Evolutionary conservation across 352 stramenopile species (phyloP), one percentile per base, ranked within the genome.

Genomic region (Lagenidium giganteum): DNA sequence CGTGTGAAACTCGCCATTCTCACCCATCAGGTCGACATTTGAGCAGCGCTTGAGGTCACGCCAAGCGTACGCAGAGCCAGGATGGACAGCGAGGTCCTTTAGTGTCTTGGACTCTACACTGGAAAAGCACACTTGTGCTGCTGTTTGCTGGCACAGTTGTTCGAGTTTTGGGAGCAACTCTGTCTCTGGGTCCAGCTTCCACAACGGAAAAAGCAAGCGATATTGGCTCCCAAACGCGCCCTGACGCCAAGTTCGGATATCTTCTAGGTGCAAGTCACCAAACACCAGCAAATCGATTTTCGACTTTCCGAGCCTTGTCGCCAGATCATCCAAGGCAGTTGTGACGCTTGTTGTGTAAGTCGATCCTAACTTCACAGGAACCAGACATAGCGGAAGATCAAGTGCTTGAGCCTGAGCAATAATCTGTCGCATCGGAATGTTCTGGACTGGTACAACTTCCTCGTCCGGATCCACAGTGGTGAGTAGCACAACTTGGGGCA

Each of bases 1-100:
- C 12, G 83, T 91, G 70, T 96, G 87, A 61, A 96, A 96, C 64
- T 96, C 87, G 27, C 87, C 87, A 47, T 76, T 58, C 37, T 96
- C 87, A 22, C 87, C 87, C 78, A 96, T 95, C 11, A 77, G 56
- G 61, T 96, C 87, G 5, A 90, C 53, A 25, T 31, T 31, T 4
- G 23, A 42, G 11, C 54, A 36, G 1, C 43, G 22, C 43, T 50
- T 39, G 53, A 51, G 60, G 18, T 76, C 43, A n/a, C n/a, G n/a
- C n/a, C n/a, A n/a, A n/a, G n/a, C n/a, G 43, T 70, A 84, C 8
- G 70, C 60, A 12, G 79, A 48, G 46, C 63, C 61, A 26, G 83
- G 51, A 11, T 60, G 20, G 48, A 52, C 67, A 12, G 51, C 61
- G 4, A 23, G 3, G 20, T 27, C 28, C 26, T 50, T 41, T 16